Evolutionary conservation across 306 rosid genomes (phyloP), one percentile per base, ranked within the genome.

Genomic region (Glycine tomentella): DNA sequence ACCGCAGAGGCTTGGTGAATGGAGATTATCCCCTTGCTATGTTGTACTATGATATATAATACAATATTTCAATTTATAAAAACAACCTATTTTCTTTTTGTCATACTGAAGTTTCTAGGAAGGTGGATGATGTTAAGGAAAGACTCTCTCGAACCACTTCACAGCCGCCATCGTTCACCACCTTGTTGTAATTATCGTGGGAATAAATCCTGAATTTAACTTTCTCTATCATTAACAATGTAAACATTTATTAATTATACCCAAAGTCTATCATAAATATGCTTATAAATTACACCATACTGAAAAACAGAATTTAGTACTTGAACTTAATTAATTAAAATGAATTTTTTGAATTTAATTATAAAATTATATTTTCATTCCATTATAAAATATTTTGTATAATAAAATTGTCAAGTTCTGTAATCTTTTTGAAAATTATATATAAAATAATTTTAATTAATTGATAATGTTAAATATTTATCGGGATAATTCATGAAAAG

Each of bases 101-200:
- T 6, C 38, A 7, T 4, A 1, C 9, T 15, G 86, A 83, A 78
- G 66, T 4, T 78, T 83, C 86, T 56, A 65, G 86, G 86, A 72
- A 53, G 66, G 15, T 40, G 5, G 48, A 44, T 55, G 4, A 42
- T 42, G 25, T 11, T 33, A 33, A 33, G 68, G 4, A 3, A 6
- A 36, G 46, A 62, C n/a, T 20, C 20, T 59, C 66, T 0, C 67
- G 33, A 61, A 0, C 42, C 5, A 9, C n/a, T 8, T 50, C 63
- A 3, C 17, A 52, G 86, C 86, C 78, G 82, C 83, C 79, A 50
- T n/a, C 7, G 62, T 33, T 57, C 38, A 64, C 17, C 10, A 10
- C 16, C 3, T 62, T 62, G 15, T 31, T 25, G 44, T 62, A 11
- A 12, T 33, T 62, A 62, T 33, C 44, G 8, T 25, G 3, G n/a